Evolutionary conservation across 1,139 yeast species (phyloP).

Genomic region (Dujonia santamariae): DNA sequence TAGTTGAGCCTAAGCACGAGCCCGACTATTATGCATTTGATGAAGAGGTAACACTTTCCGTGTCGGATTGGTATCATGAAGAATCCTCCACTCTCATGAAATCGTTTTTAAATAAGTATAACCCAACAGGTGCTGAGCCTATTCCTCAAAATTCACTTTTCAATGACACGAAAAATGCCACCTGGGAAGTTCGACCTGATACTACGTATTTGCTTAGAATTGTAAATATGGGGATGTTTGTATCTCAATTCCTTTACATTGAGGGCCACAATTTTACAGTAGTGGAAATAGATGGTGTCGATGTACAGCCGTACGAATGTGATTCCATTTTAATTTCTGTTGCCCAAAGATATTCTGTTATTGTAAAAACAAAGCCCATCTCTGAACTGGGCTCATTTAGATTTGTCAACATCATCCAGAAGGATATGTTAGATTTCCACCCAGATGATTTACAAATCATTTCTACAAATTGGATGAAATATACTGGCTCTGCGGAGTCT

Average conservation of each 20-base stretch:
- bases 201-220: conserved; percentile 78
- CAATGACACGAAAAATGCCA: conserved; percentile 72
- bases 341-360: conserved; percentile 77
- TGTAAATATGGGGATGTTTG: conserved; percentile 81
- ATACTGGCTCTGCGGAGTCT: conserved; percentile 33
- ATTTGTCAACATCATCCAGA: conserved; percentile 74
- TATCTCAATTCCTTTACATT: conserved; percentile 78
- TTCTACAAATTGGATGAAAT: conserved; percentile 69
- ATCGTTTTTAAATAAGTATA: conserved; percentile 62
- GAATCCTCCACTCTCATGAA: conserved; percentile 50
- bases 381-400: conserved; percentile 49
- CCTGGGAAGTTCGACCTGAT: conserved; percentile 72
- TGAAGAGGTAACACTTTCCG: conserved; percentile 64
- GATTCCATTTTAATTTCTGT: conserved; percentile 61
- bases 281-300: conserved; percentile 81
- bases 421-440: conserved; percentile 70
- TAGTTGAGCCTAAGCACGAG: conserved; percentile 45
- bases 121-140: conserved; percentile 98
- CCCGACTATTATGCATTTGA: conserved; percentile 49
- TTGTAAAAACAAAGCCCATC: conserved; percentile 59
- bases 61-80: conserved; percentile 86
- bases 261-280: conserved; percentile 82
- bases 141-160: conserved; percentile 76
- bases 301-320: conserved; percentile 64
- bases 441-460: conserved; percentile 65